Evolutionary conservation across 2,329 filamentous ascomycete species (phyloP).

Genomic region (Endoconidiophora laricicola): DNA sequence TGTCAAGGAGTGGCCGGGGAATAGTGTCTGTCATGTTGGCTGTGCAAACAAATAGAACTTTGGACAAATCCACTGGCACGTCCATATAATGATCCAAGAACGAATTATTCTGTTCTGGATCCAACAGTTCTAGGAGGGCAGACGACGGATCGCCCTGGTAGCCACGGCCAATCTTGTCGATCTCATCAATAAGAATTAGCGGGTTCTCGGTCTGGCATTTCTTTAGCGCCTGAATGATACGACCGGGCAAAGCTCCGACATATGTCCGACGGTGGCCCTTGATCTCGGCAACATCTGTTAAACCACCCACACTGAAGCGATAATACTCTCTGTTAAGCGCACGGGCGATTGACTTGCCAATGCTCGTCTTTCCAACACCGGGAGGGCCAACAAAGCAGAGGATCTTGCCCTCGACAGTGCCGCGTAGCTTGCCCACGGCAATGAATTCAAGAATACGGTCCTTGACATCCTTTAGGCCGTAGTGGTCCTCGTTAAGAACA

Average conservation of each 20-base stretch:
- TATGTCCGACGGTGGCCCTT: slow-evolving; percentile 95
- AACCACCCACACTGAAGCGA: slow-evolving; percentile 88
- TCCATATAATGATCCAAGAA: slow-evolving; percentile 99
- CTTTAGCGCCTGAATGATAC: slow-evolving; percentile 95
- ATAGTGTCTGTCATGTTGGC: slow-evolving; percentile 99
- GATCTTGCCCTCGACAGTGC: slow-evolving; percentile 96
- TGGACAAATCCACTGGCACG: slow-evolving; percentile 89
- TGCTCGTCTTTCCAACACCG: slow-evolving; percentile 96
- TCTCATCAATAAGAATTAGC: slow-evolving; percentile 86
- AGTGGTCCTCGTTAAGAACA: slow-evolving; percentile 90
- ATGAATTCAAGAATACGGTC: slow-evolving; percentile 97
- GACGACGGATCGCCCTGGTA: slow-evolving; percentile 95
- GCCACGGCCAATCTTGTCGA: slow-evolving; percentile 93
- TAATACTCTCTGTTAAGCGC: slow-evolving; percentile 95
- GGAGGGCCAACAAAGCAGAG: slow-evolving; percentile 93
- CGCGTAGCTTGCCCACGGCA: slow-evolving; percentile 88
- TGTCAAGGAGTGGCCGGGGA: slow-evolving; percentile 77
- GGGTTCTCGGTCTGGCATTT: slow-evolving; percentile 99
- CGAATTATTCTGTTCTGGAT: slow-evolving; percentile 92
- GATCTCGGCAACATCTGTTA: slow-evolving; percentile 96
- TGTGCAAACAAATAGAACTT: slow-evolving; percentile 96
- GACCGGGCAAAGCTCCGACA: slow-evolving; percentile 83
- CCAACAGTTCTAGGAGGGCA: slow-evolving; percentile 79
- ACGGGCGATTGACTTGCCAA: slow-evolving; percentile 92
- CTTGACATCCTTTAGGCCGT: slow-evolving; percentile 94